Evolutionary conservation across 2,329 filamentous ascomycete genomes (phyloP).

Genomic region (Davidsoniella australis): DNA sequence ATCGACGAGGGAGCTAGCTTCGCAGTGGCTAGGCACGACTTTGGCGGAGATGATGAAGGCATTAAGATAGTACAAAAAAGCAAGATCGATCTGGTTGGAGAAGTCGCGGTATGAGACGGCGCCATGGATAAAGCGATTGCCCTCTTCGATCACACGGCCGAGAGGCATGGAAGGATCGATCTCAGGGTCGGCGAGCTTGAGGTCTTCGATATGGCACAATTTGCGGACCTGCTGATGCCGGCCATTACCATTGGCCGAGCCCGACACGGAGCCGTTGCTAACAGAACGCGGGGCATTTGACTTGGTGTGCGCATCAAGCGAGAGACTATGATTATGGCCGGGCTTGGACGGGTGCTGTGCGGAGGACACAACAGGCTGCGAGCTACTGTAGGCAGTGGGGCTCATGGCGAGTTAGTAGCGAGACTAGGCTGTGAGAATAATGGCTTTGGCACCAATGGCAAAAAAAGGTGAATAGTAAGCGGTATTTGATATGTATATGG

Average conservation of each 20-base stretch:
- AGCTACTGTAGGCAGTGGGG: slow-evolving; percentile 6
- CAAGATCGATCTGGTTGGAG: slow-evolving; percentile 46
- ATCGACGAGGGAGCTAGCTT: slow-evolving; percentile 50
- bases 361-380: background rate
- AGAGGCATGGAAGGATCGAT: slow-evolving; percentile 33
- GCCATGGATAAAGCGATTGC: slow-evolving; percentile 36
- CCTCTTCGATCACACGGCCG: slow-evolving; percentile 34
- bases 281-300: slow-evolving; percentile 15
- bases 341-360: slow-evolving; percentile 2
- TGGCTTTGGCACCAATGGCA: too few relatives aligned
- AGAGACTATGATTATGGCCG: slow-evolving; percentile 17
- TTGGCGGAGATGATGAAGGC: slow-evolving; percentile 66
- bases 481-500: too few relatives aligned
- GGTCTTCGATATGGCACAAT: slow-evolving; percentile 37
- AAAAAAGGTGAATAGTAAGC: too few relatives aligned
- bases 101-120: slow-evolving; percentile 48
- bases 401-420: slow-evolving; percentile 1
- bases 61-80: slow-evolving; percentile 69
- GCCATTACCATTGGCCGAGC: background rate
- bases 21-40: slow-evolving; percentile 57
- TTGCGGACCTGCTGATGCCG: slow-evolving; percentile 18
- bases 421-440: too few relatives aligned
- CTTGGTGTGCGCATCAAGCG: slow-evolving; percentile 18
- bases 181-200: slow-evolving; percentile 28
- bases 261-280: background rate